Evolutionary conservation across 1,284 basidiomycete species (phyloP).

Genomic region (Tranzscheliella williamsii): DNA sequence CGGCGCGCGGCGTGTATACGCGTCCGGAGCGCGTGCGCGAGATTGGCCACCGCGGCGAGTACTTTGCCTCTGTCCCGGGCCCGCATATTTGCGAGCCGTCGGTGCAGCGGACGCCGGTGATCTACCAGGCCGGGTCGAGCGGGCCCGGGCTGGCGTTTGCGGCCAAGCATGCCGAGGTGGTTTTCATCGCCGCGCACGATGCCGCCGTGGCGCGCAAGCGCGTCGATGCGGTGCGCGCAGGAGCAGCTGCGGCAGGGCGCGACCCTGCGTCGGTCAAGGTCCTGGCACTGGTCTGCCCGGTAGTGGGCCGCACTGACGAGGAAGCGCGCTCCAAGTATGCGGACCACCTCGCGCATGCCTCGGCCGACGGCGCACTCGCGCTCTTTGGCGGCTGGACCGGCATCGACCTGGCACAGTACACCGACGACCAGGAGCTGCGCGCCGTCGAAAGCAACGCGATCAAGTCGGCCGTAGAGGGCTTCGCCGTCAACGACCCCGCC

Average conservation of each 20-base stretch:
- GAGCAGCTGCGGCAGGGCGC: slow-evolving; percentile 46
- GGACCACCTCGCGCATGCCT: slow-evolving; percentile 45
- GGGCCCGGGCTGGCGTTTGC: slow-evolving; percentile 59
- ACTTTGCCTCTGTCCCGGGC: slow-evolving; percentile 56
- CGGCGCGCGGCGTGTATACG: slow-evolving; percentile 33
- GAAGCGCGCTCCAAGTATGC: slow-evolving; percentile 54
- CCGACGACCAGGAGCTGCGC: slow-evolving; percentile 52
- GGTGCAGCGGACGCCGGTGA: slow-evolving; percentile 58
- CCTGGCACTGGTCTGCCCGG: slow-evolving; percentile 51
- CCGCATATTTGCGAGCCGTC: slow-evolving; percentile 60
- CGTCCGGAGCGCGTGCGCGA: slow-evolving; percentile 51
- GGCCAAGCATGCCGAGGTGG: slow-evolving; percentile 60
- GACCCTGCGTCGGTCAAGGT: slow-evolving; percentile 56
- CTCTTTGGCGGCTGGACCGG: slow-evolving; percentile 61
- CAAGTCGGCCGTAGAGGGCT: slow-evolving; percentile 54
- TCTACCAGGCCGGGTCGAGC: slow-evolving; percentile 60
- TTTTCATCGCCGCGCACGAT: slow-evolving; percentile 59
- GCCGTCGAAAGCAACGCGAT: slow-evolving; percentile 48
- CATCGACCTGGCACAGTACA: slow-evolving; percentile 45
- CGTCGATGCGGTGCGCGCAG: slow-evolving; percentile 45
- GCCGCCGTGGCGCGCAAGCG: slow-evolving; percentile 50
- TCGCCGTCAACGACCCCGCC: slow-evolving; percentile 47
- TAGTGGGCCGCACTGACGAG: slow-evolving; percentile 56
- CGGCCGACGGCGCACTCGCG: slow-evolving; percentile 57
- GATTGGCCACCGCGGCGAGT: slow-evolving; percentile 59